A percentile compares a stretch with the other conserved stretches of the same genome.
These are phyloP conservation scores for Phytophthora meadii DNA, from an alignment of 352 stramenopile genomes.

Conservation along the genomic window DNA sequence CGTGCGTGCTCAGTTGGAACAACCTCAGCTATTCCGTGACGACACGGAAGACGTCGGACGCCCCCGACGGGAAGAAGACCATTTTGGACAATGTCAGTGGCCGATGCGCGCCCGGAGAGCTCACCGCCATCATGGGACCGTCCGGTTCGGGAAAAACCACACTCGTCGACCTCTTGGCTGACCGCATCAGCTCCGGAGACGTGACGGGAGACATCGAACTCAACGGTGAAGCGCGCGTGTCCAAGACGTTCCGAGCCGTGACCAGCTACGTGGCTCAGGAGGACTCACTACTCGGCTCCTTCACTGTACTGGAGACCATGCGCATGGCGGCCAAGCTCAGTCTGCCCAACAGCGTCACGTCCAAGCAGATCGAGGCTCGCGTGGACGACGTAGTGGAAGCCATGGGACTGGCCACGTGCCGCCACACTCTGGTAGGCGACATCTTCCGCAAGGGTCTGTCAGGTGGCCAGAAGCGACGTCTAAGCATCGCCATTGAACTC, in stretches of 20 bases:
- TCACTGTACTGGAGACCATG: conserved; percentile 77
- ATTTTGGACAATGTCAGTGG: conserved; percentile 72
- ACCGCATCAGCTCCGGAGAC: conserved; percentile 55
- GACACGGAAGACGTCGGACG: neutral
- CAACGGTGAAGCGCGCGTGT: conserved; percentile 47
- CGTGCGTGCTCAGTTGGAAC: conserved; percentile 21
- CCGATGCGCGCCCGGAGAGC: conserved; percentile 52
- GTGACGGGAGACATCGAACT: conserved; percentile 57
- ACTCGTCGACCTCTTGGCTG: conserved; percentile 67
- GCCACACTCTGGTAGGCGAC: conserved; percentile 72
- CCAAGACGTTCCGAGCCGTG: conserved; percentile 50
- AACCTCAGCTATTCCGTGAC: conserved; percentile 16
- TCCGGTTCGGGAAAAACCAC: conserved; percentile 72
- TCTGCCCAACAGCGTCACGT: conserved; percentile 45
- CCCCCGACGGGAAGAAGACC: conserved; percentile 29
- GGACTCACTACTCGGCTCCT: conserved; percentile 66
- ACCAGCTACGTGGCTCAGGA: conserved; percentile 77
- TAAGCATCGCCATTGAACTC: conserved; percentile 84
- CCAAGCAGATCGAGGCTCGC: conserved; percentile 32
- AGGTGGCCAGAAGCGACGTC: conserved; percentile 78
- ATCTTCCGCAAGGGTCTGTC: conserved; percentile 80
- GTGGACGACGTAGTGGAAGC: conserved; percentile 63
- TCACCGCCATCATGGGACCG: conserved; percentile 73
- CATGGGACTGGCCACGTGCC: conserved; percentile 56
- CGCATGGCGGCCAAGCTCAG: conserved; percentile 65